Base-by-base conservation (phyloP, 129 eudicot genomes). In the Calendula officinalis region DNA sequence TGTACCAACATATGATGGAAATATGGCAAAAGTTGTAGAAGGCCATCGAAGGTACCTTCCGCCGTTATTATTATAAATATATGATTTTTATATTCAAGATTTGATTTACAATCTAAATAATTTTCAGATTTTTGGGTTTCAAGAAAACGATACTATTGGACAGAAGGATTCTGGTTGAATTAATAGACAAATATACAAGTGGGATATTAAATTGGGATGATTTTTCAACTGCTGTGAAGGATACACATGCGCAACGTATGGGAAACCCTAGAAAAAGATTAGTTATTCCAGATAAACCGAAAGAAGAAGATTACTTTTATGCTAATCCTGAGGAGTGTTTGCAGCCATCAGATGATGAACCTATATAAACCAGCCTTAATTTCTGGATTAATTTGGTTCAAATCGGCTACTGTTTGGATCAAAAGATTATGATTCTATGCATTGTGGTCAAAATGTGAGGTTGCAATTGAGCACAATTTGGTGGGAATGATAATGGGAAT, bases 21-120 rank as follows among this genome's bases (percentile, higher is more conserved):
- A 94, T 71, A 94, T 94, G 99, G 99, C 98, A 53, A 92, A 83
- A 88, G 96, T 92, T 56, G 98, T 92, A 16, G 98, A 88, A 78
- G 98, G 98, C 13, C 99, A 94, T 74, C 95, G 99, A 47, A 94
- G 99, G 99, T 94, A 74, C 57, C 15, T 11, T 12, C 10, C 22
- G 36, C 10, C 22, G 36, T 30, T 22, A 22, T 22, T 11, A 1
- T 4, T 39, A 22, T 22, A 22, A 22, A 22, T 0, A 22, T 50
- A 38, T 15, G 5, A 3, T 39, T 47, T 70, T 54, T 8, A 13
- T 36, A 64, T 11, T 32, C 35, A 38, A 17, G 59, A 27, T 44
- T 39, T 6, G 1, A 9, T 55, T 54, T 43, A 27, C 30, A 4
- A 27, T 13, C 8, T 46, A 10, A 16, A 10, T 6, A 10, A 13